A percentile compares a stretch with the other conserved stretches of the same genome.
phyloP scores from a whole-genome alignment of 495 filamentous ascomycete species.

The Talaromyces liani region DNA sequence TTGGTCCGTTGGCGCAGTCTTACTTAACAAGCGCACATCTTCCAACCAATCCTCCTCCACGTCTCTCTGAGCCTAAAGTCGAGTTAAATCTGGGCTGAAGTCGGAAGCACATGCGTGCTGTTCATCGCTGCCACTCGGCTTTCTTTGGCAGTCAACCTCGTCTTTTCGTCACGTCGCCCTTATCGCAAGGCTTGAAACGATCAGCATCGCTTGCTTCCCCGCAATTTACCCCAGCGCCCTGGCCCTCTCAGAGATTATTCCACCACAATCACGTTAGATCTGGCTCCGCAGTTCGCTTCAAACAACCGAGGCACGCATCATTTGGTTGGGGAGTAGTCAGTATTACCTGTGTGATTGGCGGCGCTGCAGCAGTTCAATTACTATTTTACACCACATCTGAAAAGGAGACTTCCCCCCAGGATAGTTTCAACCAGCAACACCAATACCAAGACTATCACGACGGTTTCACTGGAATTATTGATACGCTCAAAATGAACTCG shows the following conservation, averaged over 20 bases:
- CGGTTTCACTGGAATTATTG: constrained; percentile 29
- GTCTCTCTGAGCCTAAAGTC: not conserved
- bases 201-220: constrained; percentile 7
- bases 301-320: constrained; percentile 28
- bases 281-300: constrained; percentile 3
- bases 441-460: constrained; percentile 13
- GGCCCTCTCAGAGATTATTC: constrained; percentile 2
- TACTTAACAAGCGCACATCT: not conserved
- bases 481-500: constrained; percentile 35
- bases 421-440: not conserved
- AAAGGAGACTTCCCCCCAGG: not conserved
- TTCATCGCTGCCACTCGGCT: constrained; percentile 6
- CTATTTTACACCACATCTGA: not conserved
- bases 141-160: constrained; percentile 5
- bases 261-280: constrained; percentile 1
- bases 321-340: constrained; percentile 25
- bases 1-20: not conserved
- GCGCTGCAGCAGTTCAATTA: constrained; percentile 3
- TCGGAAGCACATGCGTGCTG: constrained; percentile 10
- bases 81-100: not conserved
- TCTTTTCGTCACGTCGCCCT: not conserved
- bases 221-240: constrained; percentile 4
- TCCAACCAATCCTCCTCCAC: constrained; percentile 1
- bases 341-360: not conserved
- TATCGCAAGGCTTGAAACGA: constrained; percentile 3